A percentile compares a stretch with the other conserved stretches of the same genome.
These are phyloP conservation scores for Cystobasidium tubakii DNA, from an alignment of 768 basidiomycete genomes.

Conservation along the genomic window DNA sequence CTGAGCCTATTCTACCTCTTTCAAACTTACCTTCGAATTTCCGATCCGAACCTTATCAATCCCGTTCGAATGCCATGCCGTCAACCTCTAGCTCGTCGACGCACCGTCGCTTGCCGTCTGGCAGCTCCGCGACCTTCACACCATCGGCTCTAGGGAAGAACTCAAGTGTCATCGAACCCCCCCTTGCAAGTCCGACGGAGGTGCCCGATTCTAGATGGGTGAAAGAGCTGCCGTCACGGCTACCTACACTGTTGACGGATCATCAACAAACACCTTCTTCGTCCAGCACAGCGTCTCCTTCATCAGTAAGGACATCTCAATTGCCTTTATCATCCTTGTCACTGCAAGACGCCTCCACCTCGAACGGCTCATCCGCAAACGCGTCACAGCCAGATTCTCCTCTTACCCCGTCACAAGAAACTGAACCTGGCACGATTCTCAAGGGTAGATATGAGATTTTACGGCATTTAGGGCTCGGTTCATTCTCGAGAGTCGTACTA, in stretches of 20 bases:
- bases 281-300: neutral
- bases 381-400: neutral
- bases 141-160: neutral
- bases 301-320: neutral
- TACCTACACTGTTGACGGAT: conserved; percentile 24
- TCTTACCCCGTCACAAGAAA: neutral
- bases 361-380: neutral
- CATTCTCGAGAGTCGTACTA: conserved; percentile 72
- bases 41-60: neutral
- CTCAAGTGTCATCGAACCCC: neutral
- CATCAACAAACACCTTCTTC: neutral
- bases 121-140: neutral
- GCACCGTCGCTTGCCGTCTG: neutral
- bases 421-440: conserved; percentile 15
- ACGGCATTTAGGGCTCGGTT: conserved; percentile 61
- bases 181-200: conserved; percentile 26
- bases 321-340: neutral
- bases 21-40: conserved; percentile 22
- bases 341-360: neutral
- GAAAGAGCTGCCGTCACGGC: conserved; percentile 3
- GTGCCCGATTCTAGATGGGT: conserved; percentile 16
- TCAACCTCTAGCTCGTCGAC: neutral
- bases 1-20: neutral
- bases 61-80: neutral
- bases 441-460: conserved; percentile 48